phyloP scores from a whole-genome alignment of 2,329 filamentous ascomycete genomes.

The Phaeoacremonium minimum region DNA sequence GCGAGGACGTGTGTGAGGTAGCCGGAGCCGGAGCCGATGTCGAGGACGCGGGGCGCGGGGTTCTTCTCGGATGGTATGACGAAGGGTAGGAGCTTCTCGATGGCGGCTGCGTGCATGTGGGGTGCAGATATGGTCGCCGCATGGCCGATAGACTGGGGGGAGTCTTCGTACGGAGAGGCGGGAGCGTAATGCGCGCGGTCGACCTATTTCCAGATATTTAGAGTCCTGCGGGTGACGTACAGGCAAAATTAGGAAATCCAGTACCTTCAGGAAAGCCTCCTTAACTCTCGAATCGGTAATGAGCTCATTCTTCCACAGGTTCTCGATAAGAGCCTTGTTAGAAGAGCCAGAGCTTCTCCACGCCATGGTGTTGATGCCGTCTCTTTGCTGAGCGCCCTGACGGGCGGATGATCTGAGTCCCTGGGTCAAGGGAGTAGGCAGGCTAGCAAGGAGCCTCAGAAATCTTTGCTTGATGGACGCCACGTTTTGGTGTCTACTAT shows the following conservation, averaged over 20 bases:
- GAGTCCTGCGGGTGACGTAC: too few relatives aligned
- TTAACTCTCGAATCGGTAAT: slow-evolving; percentile 71
- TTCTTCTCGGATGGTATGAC: slow-evolving; percentile 28
- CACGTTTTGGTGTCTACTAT: too few relatives aligned
- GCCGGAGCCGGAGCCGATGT: slow-evolving; percentile 72
- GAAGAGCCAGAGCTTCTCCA: slow-evolving; percentile 78
- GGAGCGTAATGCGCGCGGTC: slow-evolving; percentile 85
- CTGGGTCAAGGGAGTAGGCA: too few relatives aligned
- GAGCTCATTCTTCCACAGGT: slow-evolving; percentile 67
- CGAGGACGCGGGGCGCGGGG: slow-evolving; percentile 53
- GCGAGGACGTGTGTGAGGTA: slow-evolving; percentile 89
- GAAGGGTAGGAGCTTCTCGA: slow-evolving; percentile 43
- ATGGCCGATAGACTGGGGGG: slow-evolving; percentile 51
- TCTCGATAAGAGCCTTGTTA: slow-evolving; percentile 73
- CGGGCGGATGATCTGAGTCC: too few relatives aligned
- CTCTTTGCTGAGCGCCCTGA: not conserved
- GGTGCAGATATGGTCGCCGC: slow-evolving; percentile 54
- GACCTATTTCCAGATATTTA: too few relatives aligned
- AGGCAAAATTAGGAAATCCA: slow-evolving; percentile 7
- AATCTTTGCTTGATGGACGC: too few relatives aligned
- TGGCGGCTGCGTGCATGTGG: slow-evolving; percentile 56
- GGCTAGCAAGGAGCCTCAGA: too few relatives aligned
- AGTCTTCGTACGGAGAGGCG: slow-evolving; percentile 60
- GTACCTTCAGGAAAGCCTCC: slow-evolving; percentile 72
- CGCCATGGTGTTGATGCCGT: slow-evolving; percentile 58